phyloP scores from a whole-genome alignment of 1,139 yeast species.

The Waltiozyma sp. region DNA sequence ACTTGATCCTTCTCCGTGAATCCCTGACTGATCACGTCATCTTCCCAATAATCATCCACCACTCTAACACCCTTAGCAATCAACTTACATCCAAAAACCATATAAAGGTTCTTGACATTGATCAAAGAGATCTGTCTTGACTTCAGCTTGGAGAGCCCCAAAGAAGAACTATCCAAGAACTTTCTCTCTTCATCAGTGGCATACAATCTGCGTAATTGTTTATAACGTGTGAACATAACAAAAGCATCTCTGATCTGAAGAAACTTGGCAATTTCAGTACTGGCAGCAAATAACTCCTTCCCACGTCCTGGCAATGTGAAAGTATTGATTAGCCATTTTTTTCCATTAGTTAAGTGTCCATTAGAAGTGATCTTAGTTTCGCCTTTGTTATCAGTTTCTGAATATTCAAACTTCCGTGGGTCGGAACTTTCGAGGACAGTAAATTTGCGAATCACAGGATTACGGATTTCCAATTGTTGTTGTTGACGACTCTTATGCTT shows the following conservation, averaged over 20 bases:
- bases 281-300: constrained; percentile 47
- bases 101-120: constrained; percentile 43
- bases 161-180: constrained; percentile 41
- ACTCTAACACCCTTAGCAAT: constrained; percentile 54
- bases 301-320: constrained; percentile 44
- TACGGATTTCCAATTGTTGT: neutral
- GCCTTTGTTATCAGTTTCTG: constrained; percentile 39
- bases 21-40: constrained; percentile 48
- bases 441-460: constrained; percentile 6
- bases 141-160: constrained; percentile 47
- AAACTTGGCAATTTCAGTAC: constrained; percentile 60
- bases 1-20: constrained; percentile 35
- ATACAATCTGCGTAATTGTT: constrained; percentile 42
- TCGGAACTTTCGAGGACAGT: constrained; percentile 14
- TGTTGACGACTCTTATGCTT: neutral
- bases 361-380: constrained; percentile 41
- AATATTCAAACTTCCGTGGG: constrained; percentile 25
- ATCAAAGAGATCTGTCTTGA: constrained; percentile 54
- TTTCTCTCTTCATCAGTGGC: constrained; percentile 52
- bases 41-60: constrained; percentile 74
- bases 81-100: constrained; percentile 64
- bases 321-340: constrained; percentile 44
- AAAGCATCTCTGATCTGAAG: constrained; percentile 59
- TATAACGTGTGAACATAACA: constrained; percentile 49
- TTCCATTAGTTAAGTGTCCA: constrained; percentile 47